Evolutionary conservation across 371 early-diverging fungal species (phyloP).

Genomic region (Syncephalastrum sp.): DNA sequence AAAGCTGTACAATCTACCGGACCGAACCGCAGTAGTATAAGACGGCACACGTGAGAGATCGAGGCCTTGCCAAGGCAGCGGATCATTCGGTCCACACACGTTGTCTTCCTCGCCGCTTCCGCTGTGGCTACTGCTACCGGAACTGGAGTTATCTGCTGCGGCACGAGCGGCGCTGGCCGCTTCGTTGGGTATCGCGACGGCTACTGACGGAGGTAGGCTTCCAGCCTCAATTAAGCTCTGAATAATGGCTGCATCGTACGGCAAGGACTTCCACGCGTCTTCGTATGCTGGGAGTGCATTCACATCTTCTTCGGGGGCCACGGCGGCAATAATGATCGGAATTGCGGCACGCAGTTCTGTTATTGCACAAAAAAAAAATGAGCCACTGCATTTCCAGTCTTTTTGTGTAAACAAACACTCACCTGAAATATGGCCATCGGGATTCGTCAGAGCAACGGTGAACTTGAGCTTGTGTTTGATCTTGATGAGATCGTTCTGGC

Average conservation of each 20-base stretch:
- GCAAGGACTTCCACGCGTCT: constrained; percentile 48
- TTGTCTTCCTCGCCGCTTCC: constrained; percentile 58
- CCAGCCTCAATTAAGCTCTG: constrained; percentile 32
- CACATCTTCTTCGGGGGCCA: constrained; percentile 38
- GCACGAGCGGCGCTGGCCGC: constrained; percentile 82
- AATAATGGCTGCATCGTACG: constrained; percentile 37
- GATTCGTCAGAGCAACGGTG: constrained; percentile 40
- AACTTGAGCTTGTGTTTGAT: constrained; percentile 46
- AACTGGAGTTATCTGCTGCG: constrained; percentile 31
- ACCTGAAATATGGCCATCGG: constrained; percentile 54
- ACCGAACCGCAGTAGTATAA: constrained; percentile 24
- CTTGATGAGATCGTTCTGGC: constrained; percentile 33
- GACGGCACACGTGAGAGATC: constrained; percentile 32
- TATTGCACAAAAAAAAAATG: constrained; percentile 3
- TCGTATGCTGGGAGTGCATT: constrained; percentile 47
- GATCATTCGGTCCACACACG: constrained; percentile 55
- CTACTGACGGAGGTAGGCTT: constrained; percentile 36
- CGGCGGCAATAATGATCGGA: constrained; percentile 34
- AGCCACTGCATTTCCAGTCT: not conserved
- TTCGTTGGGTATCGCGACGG: constrained; percentile 76
- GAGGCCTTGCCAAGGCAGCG: constrained; percentile 48
- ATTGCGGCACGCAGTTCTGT: constrained; percentile 47
- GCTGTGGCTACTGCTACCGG: constrained; percentile 6
- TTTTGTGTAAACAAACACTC: constrained; percentile 7
- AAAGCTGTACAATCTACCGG: constrained; percentile 27